Evolutionary conservation across 495 filamentous ascomycete species (phyloP).

Genomic region (Ramalina intermedia): DNA sequence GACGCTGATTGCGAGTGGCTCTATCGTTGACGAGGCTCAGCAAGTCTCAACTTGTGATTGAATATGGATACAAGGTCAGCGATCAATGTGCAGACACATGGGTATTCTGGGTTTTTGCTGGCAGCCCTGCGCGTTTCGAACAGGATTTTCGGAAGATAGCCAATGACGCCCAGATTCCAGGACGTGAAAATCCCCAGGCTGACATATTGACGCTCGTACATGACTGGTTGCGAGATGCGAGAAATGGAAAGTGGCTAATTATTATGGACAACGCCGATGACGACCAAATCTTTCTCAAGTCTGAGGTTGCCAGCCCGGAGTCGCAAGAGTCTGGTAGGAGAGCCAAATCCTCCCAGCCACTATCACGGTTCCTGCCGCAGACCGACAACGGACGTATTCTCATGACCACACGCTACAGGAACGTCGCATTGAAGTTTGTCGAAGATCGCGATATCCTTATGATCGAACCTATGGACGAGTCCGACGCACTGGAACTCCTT

Average conservation of each 20-base stretch:
- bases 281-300: conserved; percentile 14
- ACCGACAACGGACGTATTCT: conserved; percentile 23
- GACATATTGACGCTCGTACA: conserved; percentile 27
- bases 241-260: conserved; percentile 26
- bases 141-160: conserved; percentile 28
- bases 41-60: conserved; percentile 27
- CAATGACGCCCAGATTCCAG: conserved; percentile 20
- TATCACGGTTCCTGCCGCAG: conserved; percentile 25
- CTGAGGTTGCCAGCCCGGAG: conserved; percentile 9
- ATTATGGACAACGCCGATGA: conserved; percentile 35
- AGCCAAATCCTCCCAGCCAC: background rate
- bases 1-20: background rate
- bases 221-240: conserved; percentile 25
- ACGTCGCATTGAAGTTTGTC: conserved; percentile 18
- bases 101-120: conserved; percentile 38
- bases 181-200: conserved; percentile 22
- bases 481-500: conserved; percentile 23
- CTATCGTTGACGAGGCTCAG: conserved; percentile 10
- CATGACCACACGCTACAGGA: conserved; percentile 24
- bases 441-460: conserved; percentile 23
- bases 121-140: conserved; percentile 25
- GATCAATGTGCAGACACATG: conserved; percentile 26
- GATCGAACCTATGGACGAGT: conserved; percentile 23
- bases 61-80: conserved; percentile 24
- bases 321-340: conserved; percentile 4